Evolutionary conservation across 352 stramenopile species (phyloP), one percentile per base, ranked within the genome.

Genomic region (Saprolegnia diclina): DNA sequence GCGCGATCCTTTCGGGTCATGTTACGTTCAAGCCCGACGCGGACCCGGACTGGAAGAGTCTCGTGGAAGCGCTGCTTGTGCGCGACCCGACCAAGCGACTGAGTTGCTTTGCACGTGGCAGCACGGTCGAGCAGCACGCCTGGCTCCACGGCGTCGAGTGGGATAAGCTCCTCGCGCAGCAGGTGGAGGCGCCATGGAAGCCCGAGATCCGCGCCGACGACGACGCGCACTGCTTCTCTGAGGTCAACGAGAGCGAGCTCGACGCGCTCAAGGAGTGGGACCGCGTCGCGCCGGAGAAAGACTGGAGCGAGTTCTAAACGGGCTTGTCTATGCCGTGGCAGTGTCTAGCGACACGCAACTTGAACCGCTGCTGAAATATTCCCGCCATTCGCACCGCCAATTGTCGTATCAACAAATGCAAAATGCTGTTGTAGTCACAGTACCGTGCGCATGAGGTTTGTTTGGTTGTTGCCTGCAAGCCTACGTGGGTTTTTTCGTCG

Each of bases 141-240:
- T 88, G 77, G 77, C 73, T 88, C 19, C 53, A 65, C 13, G 67
- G 42, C 42, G 83, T 88, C 46, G 73, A 82, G 46, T 88, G 80
- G 78, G 56, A 81, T 42, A 68, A 71, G 0, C 75, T 85, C 11
- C 57, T 64, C n/a, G 53, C 65, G 5, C 65, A 76, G 37, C 73
- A 38, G 0, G 72, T 88, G 68, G 22, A 37, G 10, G 74, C 79
- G 9, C 80, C 78, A 5, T 88, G 78, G 78, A 78, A 61, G 50
- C 80, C 78, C 0, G 64, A 81, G n/a, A 64, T 87, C 11, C 56
- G 46, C 19, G 74, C 77, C 35, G 71, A 77, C 32, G 75, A 72
- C 29, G 78, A 85, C 71, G 72, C 62, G 13, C 77, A 44, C 10
- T 79, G 83, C 59, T 88, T 86, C 63, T 65, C 68, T 13, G 9